Conservation (phyloP, 148 eudicot species). For the Arctostaphylos glauca region DNA sequence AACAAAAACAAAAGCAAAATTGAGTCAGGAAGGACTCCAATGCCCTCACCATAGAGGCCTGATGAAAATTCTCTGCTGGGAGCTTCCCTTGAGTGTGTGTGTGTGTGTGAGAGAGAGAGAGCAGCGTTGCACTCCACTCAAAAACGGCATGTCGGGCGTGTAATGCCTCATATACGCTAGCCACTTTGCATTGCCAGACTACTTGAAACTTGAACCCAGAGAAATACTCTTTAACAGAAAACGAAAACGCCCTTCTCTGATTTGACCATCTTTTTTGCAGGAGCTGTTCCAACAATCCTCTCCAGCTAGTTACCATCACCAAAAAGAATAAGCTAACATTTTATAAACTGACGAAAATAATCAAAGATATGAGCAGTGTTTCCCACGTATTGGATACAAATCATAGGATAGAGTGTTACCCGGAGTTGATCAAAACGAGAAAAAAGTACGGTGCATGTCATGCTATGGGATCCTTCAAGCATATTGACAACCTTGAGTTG, state of each 20-base stretch:
- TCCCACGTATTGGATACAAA: not conserved
- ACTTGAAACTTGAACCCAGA: not conserved
- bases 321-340: not conserved
- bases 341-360: not conserved
- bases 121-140: not conserved
- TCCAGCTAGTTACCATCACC: constrained; percentile 54
- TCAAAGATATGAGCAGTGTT: not conserved
- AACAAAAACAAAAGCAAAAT: too few species aligned
- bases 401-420: constrained; percentile 37
- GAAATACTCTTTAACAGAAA: constrained; percentile 39
- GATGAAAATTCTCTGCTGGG: not conserved
- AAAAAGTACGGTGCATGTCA: constrained; percentile 76
- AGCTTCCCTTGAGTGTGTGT: not conserved
- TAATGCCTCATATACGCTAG: not conserved
- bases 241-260: constrained; percentile 70
- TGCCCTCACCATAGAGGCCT: too few species aligned
- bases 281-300: constrained; percentile 78
- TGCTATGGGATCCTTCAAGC: constrained; percentile 71
- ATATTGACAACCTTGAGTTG: constrained; percentile 72
- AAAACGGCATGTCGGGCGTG: not conserved
- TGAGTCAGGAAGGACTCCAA: too few species aligned
- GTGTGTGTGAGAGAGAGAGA: not conserved
- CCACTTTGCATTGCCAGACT: not conserved
- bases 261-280: constrained; percentile 70
- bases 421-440: constrained; percentile 70